Evolutionary conservation across 441 rosid genomes (phyloP), one percentile per base, ranked within the genome.

Genomic region (Breynia disticha): DNA sequence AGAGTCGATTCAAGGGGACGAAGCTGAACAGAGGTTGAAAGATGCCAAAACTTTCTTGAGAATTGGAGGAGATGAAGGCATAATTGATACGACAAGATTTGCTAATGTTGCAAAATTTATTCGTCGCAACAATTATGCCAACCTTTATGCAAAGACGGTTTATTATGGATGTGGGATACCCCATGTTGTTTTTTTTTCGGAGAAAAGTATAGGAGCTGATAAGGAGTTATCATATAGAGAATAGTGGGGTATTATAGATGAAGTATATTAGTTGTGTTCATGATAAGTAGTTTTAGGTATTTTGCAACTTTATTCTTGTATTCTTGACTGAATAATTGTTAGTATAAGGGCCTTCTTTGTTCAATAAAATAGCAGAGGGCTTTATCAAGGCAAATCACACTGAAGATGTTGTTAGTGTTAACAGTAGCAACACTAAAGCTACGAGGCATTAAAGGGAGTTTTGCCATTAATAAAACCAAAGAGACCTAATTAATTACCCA

Each of bases 71-170:
- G 65, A 64, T n/a, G 71, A 52, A 44, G 19, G 56, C 72, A 50
- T 84, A 12, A 77, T 86, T 35, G 89, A 86, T 66, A 94, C 95
- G 12, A 72, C 82, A 0, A 20, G 11, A n/a, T 54, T 32, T 58
- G 97, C 87, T 13, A 88, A 91, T 50, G 55, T 86, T 0, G 97
- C 87, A 46, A 79, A 94, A 62, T 83, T 91, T 50, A 76, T 91
- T 52, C 80, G 83, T 66, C 95, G 83, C 55, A 79, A 95, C 58
- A 81, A 88, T 63, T 83, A 90, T 2, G 95, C 96, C 4, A 90
- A 87, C 65, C 72, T 87, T 21, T 77, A 69, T 41, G 93, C 91
- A 3, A 88, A 80, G 48, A 72, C 76, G 24, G 93, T 85, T 16
- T 69, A 83, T 48, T 82, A 72, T 56, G 96, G 80, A 55, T 77